A percentile compares a stretch with the other conserved stretches of the same genome.
phyloP scores from a whole-genome alignment of 495 filamentous ascomycete genomes.

The Daldinia childiae region DNA sequence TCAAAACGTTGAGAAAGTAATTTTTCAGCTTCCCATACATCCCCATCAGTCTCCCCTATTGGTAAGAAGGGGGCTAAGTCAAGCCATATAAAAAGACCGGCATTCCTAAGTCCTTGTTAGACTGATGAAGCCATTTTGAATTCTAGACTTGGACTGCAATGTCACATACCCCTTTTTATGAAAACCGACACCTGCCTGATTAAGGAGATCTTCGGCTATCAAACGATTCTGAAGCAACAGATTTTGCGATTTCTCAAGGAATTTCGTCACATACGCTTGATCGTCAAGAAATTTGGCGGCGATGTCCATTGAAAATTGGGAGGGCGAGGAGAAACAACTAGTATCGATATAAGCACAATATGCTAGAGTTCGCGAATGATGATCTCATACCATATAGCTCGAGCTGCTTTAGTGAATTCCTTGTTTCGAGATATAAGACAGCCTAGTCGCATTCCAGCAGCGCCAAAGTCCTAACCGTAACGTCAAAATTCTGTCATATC shows the following conservation, averaged over 20 bases:
- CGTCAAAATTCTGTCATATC: constrained; percentile 2
- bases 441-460: constrained; percentile 65
- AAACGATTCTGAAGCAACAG: constrained; percentile 52
- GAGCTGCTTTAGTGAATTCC: constrained; percentile 53
- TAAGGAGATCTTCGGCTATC: constrained; percentile 50
- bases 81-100: constrained; percentile 70
- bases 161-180: constrained; percentile 31
- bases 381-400: constrained; percentile 39
- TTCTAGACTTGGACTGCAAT: not conserved
- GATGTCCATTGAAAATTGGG: constrained; percentile 56
- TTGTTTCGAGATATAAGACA: constrained; percentile 62
- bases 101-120: constrained; percentile 51
- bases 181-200: constrained; percentile 54
- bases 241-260: constrained; percentile 53
- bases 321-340: constrained; percentile 58
- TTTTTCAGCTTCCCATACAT: constrained; percentile 44
- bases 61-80: constrained; percentile 55
- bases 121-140: not conserved
- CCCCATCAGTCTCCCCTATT: constrained; percentile 28
- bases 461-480: constrained; percentile 59
- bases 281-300: constrained; percentile 60
- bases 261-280: constrained; percentile 54
- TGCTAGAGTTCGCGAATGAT: not conserved
- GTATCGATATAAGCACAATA: not conserved
- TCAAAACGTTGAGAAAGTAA: constrained; percentile 50